Evolutionary conservation across 1,284 basidiomycete species (phyloP).

Genomic region (Lentinus polychrous): DNA sequence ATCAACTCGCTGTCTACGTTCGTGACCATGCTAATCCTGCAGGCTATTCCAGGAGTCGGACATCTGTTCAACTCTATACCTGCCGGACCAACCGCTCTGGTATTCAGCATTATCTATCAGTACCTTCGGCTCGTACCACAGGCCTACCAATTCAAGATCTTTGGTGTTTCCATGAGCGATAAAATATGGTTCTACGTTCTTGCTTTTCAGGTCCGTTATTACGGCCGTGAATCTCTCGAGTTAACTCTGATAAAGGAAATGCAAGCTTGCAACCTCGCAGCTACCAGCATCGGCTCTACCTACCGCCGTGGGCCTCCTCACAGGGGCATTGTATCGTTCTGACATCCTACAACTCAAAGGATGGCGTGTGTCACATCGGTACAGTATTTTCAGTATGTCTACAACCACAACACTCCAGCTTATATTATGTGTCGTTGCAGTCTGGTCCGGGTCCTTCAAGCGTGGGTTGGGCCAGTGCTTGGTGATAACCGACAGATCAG

Average conservation of each 20-base stretch:
- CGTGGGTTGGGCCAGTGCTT: slow-evolving; percentile 19
- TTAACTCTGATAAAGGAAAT: slow-evolving; percentile 2
- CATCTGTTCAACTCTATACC: slow-evolving; percentile 65
- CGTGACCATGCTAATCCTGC: slow-evolving; percentile 52
- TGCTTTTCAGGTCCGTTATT: slow-evolving; percentile 50
- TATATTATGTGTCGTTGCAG: slow-evolving; percentile 9
- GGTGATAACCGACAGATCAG: slow-evolving; percentile 26
- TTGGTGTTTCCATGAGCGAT: slow-evolving; percentile 69
- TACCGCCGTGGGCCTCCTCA: slow-evolving; percentile 55
- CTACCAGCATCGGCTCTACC: slow-evolving; percentile 59
- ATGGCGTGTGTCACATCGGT: slow-evolving; percentile 49
- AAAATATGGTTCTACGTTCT: slow-evolving; percentile 69
- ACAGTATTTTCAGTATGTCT: background rate
- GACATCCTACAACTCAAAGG: slow-evolving; percentile 68
- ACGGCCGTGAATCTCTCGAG: background rate
- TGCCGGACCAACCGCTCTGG: slow-evolving; percentile 65
- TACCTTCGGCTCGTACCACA: slow-evolving; percentile 72
- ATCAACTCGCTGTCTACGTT: slow-evolving; percentile 68
- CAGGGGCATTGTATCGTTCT: slow-evolving; percentile 75
- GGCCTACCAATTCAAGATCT: slow-evolving; percentile 69
- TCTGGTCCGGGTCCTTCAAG: slow-evolving; percentile 14
- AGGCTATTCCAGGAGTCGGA: slow-evolving; percentile 32
- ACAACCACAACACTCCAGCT: background rate
- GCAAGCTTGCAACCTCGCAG: slow-evolving; percentile 61
- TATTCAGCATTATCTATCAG: slow-evolving; percentile 77